These are phyloP conservation scores for Scutellaria barbata DNA, from an alignment of 257 asterid genomes.

Conservation along the genomic window DNA sequence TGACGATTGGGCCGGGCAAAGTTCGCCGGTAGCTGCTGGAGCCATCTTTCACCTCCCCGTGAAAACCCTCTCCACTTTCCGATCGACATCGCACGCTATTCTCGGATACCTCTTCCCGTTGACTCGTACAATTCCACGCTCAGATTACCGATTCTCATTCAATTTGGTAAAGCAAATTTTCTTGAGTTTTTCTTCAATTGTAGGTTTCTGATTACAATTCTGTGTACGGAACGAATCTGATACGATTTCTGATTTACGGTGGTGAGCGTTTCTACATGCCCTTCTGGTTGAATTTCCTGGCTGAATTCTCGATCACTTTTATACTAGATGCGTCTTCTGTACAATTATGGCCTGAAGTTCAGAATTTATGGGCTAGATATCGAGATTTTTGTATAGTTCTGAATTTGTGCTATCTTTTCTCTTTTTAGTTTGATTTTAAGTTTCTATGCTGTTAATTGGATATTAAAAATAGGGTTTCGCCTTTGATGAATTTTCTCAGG, in stretches of 20 bases:
- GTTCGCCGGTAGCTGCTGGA: conserved; percentile 37
- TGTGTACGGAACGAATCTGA: neutral
- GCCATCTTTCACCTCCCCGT: conserved; percentile 22
- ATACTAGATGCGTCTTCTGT: neutral
- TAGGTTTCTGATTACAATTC: conserved; percentile 18
- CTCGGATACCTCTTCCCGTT: neutral
- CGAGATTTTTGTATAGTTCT: neutral
- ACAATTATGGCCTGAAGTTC: conserved; percentile 10
- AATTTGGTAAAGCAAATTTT: conserved; percentile 19
- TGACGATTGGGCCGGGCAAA: conserved; percentile 23
- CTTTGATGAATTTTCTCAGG: neutral
- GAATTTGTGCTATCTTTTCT: neutral
- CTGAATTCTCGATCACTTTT: conserved; percentile 12
- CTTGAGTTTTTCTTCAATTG: conserved; percentile 3
- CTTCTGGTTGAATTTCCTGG: conserved; percentile 4
- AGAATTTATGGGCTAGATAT: neutral
- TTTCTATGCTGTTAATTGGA: neutral
- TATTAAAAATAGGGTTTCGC: neutral
- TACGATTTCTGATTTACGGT: neutral
- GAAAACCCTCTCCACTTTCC: conserved; percentile 12
- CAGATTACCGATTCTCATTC: conserved; percentile 25
- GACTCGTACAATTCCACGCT: conserved; percentile 22
- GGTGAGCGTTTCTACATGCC: neutral
- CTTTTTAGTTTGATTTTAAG: neutral
- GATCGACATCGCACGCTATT: conserved; percentile 8